Evolutionary conservation across 768 basidiomycete genomes (phyloP), one percentile per base, ranked within the genome.

Genomic region (Boletus reticulatus): DNA sequence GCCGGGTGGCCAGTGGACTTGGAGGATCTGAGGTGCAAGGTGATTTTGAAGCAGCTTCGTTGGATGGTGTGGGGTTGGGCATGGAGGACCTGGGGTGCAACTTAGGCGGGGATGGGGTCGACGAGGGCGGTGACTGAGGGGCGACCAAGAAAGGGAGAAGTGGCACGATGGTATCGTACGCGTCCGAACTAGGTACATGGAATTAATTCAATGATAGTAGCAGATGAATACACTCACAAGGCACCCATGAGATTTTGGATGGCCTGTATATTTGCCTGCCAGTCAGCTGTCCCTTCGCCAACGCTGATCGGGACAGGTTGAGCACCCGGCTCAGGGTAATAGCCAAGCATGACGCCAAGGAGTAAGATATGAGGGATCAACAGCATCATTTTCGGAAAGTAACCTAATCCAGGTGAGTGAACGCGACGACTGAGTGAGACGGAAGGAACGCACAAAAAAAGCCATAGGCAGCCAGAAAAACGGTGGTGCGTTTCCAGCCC

Each of bases 181-280:
- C 62, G 60, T 92, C 91, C 9, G 88, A 80, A 4, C 89, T 91
- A 55, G 11, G 16, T 22, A 20, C 13, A 59, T 42, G 31, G 14
- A 5, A 42, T 56, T 12, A 48, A 38, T 32, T 16, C 8, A 9
- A 3, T 1, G 20, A 29, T 17, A 3, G 37, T 31, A 7, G 4
- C 4, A 7, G 11, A 34, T 2, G 11, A 27, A 14, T 12, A n/a
- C 20, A 62, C 89, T 60, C 71, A 93, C 89, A 86, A 73, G 8
- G 80, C 73, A 7, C 92, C 92, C 92, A 95, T 94, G 31, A 95
- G 80, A 61, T 95, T 95, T 67, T 95, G 94, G 29, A 95, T 89
- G 1, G 80, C 92, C 72, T 94, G 92, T 4, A 95, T 74, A 59
- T 94, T 96, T 16, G 89, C 87, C 57, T 88, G 87, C 86, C 91